These are phyloP conservation scores for Trametes versicolor DNA, from an alignment of 1,284 basidiomycete genomes.

Conservation along the genomic window DNA sequence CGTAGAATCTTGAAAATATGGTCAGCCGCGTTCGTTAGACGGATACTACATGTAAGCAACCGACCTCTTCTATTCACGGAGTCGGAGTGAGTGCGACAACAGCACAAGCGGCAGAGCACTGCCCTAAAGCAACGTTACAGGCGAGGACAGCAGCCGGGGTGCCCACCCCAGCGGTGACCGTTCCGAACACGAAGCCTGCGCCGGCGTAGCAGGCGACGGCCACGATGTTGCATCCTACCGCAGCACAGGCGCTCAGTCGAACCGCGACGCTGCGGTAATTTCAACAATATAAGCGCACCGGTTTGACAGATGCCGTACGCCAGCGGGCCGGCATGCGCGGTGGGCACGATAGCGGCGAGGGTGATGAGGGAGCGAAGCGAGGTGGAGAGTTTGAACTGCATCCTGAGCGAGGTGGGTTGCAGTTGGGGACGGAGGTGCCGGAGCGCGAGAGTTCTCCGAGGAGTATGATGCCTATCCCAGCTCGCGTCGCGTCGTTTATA, in stretches of 20 bases:
- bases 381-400: slow-evolving; percentile 13
- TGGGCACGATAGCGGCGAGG: slow-evolving; percentile 31
- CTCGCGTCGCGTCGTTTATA: no score
- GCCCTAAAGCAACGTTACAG: slow-evolving; percentile 62
- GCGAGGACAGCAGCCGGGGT: slow-evolving; percentile 57
- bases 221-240: slow-evolving; percentile 61
- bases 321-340: slow-evolving; percentile 49
- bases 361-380: slow-evolving; percentile 14
- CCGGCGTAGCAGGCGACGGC: slow-evolving; percentile 63
- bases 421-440: no score
- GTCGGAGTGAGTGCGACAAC: slow-evolving; percentile 41
- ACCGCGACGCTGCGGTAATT: background rate
- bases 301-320: slow-evolving; percentile 60
- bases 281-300: slow-evolving; percentile 43
- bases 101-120: slow-evolving; percentile 44
- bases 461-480: no score
- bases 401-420: background rate
- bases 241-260: background rate
- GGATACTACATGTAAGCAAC: background rate
- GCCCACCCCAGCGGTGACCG: slow-evolving; percentile 52
- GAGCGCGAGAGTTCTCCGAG: no score
- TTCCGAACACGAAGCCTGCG: slow-evolving; percentile 62
- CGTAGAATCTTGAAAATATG: no score
- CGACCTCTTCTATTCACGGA: slow-evolving; percentile 31
- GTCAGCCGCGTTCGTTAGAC: background rate